Evolutionary conservation across 1,139 yeast genomes (phyloP), one percentile per base, ranked within the genome.

Genomic region (Taphrina sp.): DNA sequence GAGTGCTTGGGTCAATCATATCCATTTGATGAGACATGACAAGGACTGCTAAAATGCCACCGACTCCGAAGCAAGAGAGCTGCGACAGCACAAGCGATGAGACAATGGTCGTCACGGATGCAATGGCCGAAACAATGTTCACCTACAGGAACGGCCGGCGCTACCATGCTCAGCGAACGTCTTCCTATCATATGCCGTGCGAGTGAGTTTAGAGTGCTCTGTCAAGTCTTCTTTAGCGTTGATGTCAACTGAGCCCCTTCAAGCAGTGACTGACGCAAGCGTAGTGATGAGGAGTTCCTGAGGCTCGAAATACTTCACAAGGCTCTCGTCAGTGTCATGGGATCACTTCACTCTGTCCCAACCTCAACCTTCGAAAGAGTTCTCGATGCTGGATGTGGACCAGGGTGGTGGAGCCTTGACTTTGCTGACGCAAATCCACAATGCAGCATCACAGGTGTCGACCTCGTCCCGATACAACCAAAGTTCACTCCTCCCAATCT

Each of bases 361-460:
- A 19, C 16, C 16, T 3, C 10, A 7, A 14, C 33, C 3, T 41
- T 41, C 45, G 23, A 41, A n/a, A 36, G 47, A 10, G 47, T 43
- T 7, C 29, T 43, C n/a, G 47, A 43, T 19, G 47, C 47, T 33
- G 38, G 47, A 3, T 43, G 47, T 43, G 38, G 38, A 5, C 47
- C 38, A 2, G 47, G 47, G 2, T 43, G 47, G 38, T 43, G 47
- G 47, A 14, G 29, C 2, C 19, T 43, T 2, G 47, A 29, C 28
- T 43, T 43, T 43, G 47, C 47, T 3, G 47, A 43, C n/a, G 36
- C 47, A 8, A 7, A 33, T 22, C 47, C 47, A 2, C 28, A 33
- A 5, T 31, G 47, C 19, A 28, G 8, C 8, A 26, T 43, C 17
- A 31, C 22, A 12, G 47, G 47, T 8, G 28, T 43, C 5, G 47